Evolutionary conservation across 2,329 filamentous ascomycete species (phyloP), one percentile per base, ranked within the genome.

Genomic region (Talaromyces albobiverticillius): DNA sequence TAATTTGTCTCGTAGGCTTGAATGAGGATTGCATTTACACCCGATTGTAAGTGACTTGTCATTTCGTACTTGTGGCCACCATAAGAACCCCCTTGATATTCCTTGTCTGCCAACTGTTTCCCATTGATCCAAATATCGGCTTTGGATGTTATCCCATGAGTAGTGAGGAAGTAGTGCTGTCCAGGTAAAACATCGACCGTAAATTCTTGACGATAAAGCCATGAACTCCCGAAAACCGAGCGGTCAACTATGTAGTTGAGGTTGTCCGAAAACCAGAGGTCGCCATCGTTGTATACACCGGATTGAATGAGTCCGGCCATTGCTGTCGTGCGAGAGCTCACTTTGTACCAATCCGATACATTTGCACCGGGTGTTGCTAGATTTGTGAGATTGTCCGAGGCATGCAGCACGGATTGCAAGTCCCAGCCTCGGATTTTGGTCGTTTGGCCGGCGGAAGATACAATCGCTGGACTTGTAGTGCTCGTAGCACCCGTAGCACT

Each of bases 101-200:
- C 60, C 4, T 74, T 79, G 25, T 73, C 73, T 2, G 75, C 81
- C 14, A 86, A 65, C 54, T 77, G 68, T 26, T 71, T 66, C 11
- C 82, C 82, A 54, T 86, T 86, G 46, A 86, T 57, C 55, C 75
- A 84, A 5, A 87, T 76, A 58, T 86, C 83, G 1, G 81, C 84
- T 29, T 76, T 77, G 1, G 83, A 84, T 0, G 77, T 80, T 58
- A 86, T 82, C 4, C 83, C 83, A 56, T 86, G 73, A 0, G 82
- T 85, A 31, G 78, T 68, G 2, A 86, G 68, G 25, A 80, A 73
- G 58, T 77, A 81, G 59, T 83, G 77, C 31, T 74, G 66, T 1
- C 66, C 67, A 2, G 56, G 46, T 11, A 60, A 46, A 0, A 64
- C 61, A 1, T 67, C 59, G 1, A 83, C 59, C 0, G 58, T 55